Evolutionary conservation across 2,329 filamentous ascomycete genomes (phyloP), one percentile per base, ranked within the genome.

Genomic region (Talaromyces funiculosus): DNA sequence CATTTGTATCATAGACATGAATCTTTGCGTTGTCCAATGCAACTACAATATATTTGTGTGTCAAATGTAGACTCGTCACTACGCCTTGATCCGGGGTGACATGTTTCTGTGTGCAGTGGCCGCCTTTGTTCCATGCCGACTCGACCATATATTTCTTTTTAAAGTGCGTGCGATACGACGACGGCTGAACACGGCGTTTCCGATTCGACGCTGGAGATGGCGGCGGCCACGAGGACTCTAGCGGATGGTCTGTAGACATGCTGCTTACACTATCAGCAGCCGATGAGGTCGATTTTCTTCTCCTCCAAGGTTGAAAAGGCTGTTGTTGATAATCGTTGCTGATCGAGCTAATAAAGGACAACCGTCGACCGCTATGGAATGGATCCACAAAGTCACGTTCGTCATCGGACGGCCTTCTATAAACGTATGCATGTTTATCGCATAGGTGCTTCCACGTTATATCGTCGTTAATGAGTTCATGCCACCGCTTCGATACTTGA

Each of bases 401-500:
- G 38, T 76, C 77, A 51, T 81, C 74, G 75, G 82, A 81, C 55
- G 82, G 72, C 56, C 81, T 75, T 53, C 84, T 86, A 73, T 96
- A 97, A 62, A 93, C 91, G 74, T 96, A 99, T 63, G 94, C 92
- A 73, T 96, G 93, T 76, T 96, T 97, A 65, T 95, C 91, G 73
- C 93, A 97, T 20, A 99, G 82, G 63, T 94, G 91, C 79, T 96
- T 97, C 94, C 94, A 99, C 0, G 94, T 96, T 77, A 97, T 92
- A 74, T 99, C 94, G 73, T 99, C 94, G 71, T 89, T 93, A 54
- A 99, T 82, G 7, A 99, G 82, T 74, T 97, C 92, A 64, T 90
- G 85, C 94, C 94, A 99, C 73, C 92, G 85, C 65, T 87, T 87
- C 58, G 94, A 99, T n/a, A 99, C 94, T 73, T 97, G 93, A 4